Evolutionary conservation across 2,329 filamentous ascomycete species (phyloP).

Genomic region (Zymoseptoria pseudotritici): DNA sequence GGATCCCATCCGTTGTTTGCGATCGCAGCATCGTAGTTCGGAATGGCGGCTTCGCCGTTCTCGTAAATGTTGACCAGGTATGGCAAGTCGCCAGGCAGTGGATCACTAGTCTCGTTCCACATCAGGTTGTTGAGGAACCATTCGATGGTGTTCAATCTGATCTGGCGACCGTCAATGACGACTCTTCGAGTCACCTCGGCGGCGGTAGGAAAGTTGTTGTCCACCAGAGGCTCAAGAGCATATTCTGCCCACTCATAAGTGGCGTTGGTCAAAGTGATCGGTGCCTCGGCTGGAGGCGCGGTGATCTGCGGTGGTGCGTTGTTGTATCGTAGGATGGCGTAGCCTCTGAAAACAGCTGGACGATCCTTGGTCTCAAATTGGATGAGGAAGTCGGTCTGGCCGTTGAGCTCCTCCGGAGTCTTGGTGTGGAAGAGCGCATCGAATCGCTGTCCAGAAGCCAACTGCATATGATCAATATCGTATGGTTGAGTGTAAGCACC

Average conservation of each 20-base stretch:
- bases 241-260: slow-evolving; percentile 35
- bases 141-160: slow-evolving; percentile 9
- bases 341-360: slow-evolving; percentile 39
- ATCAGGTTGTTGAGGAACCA: slow-evolving; percentile 18
- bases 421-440: slow-evolving; percentile 51
- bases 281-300: slow-evolving; percentile 15
- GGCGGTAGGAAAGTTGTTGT: slow-evolving; percentile 29
- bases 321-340: slow-evolving; percentile 44
- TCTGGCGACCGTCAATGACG: slow-evolving; percentile 23
- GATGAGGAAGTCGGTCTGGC: slow-evolving; percentile 37
- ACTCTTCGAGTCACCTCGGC: slow-evolving; percentile 31
- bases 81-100: slow-evolving; percentile 30
- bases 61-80: slow-evolving; percentile 49
- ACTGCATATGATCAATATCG: slow-evolving; percentile 44
- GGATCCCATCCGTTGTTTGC: slow-evolving; percentile 50
- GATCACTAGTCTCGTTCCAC: slow-evolving; percentile 18
- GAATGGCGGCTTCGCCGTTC: slow-evolving; percentile 40
- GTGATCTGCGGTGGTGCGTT: slow-evolving; percentile 13
- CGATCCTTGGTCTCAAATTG: slow-evolving; percentile 47
- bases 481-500: slow-evolving; percentile 44
- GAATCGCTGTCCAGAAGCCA: slow-evolving; percentile 55
- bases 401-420: slow-evolving; percentile 36
- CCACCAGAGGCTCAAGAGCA: slow-evolving; percentile 28
- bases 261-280: slow-evolving; percentile 27
- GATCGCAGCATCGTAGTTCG: slow-evolving; percentile 46